Base-by-base conservation (phyloP, 805 yeast genomes). In the Metschnikowia koreensis region DNA sequence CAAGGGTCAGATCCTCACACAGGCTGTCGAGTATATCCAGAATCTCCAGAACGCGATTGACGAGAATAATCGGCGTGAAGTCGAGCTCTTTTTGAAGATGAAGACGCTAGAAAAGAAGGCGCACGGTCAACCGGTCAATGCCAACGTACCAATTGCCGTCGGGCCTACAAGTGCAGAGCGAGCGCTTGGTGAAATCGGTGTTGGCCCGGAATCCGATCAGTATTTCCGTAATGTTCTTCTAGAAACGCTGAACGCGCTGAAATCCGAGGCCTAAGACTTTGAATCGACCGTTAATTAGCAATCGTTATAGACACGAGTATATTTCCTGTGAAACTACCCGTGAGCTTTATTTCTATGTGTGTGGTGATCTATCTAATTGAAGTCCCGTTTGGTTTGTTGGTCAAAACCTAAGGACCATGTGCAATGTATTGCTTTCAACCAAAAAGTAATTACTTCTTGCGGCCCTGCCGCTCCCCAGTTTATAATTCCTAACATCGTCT, bases 1-100 rank as follows among this genome's bases (percentile, higher is more conserved):
- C 62, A 88, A 88, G 68, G 96, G 96, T 1, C 93, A 87, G 64
- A 86, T 88, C 2, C 70, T 88, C 52, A 80, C 89, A 8, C 87
- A 85, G 61, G 80, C 89, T 0, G 91, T 87, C 2, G 91, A 86
- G 55, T 87, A 86, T 61, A 81, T 88, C 40, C 83, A 81, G 53
- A 70, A 70, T 54, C 67, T 89, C 36, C 96, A 89, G 64, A 83
- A 81, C 54, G 74, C 80, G 52, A 89, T 90, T 52, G 97, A 90
- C 64, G 82, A 81, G 50, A 87, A 83, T 60, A 90, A 90, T 67
- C 74, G 93, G 51, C 81, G 80, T 54, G 97, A 90, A 64, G 88
- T 87, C 12, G 96, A 87, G 62, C 70, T 87, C 47, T 77, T 84
- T 38, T 75, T 86, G 62, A 77, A 77, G 56, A 68, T 87, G 57